These are phyloP conservation scores for Westerdykella ornata DNA, from an alignment of 2,329 filamentous ascomycete species.

Conservation along the genomic window DNA sequence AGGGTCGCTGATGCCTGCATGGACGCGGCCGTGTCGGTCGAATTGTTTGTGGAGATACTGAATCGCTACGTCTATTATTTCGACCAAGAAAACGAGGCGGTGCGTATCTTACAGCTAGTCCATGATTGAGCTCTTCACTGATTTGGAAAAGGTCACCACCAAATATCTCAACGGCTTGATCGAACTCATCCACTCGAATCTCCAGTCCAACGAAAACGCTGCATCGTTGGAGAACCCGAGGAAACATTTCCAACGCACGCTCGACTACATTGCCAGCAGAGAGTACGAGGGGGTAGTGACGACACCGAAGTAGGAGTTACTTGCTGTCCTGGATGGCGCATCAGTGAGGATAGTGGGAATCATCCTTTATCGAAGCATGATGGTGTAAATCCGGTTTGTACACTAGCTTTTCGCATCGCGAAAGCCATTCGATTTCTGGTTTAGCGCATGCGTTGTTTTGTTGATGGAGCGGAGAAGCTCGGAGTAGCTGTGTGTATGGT, in stretches of 20 bases:
- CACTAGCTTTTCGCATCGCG: too few species aligned
- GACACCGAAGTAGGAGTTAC: constrained; percentile 45
- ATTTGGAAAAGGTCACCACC: constrained; percentile 64
- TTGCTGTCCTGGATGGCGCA: too few species aligned
- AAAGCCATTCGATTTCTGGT: too few species aligned
- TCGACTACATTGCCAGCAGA: constrained; percentile 86
- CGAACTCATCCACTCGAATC: constrained; percentile 94
- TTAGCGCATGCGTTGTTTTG: too few species aligned
- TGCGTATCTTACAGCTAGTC: constrained; percentile 36
- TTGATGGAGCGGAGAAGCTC: too few species aligned
- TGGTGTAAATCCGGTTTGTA: too few species aligned
- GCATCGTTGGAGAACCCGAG: constrained; percentile 79
- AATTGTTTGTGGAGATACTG: constrained; percentile 95
- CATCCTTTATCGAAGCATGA: too few species aligned
- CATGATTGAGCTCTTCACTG: background rate
- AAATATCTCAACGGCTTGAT: constrained; percentile 98
- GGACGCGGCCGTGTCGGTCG: constrained; percentile 94
- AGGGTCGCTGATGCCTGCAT: constrained; percentile 97
- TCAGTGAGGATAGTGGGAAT: too few species aligned
- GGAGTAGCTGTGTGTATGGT: too few species aligned
- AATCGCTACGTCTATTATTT: constrained; percentile 99
- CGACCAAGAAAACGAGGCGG: constrained; percentile 96
- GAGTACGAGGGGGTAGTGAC: constrained; percentile 90
- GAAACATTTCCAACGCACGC: constrained; percentile 88
- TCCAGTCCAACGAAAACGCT: constrained; percentile 78